Evolutionary conservation across 169 alveolate genomes (phyloP), one percentile per base, ranked within the genome.

Genomic region (Eimeria necatrix): DNA sequence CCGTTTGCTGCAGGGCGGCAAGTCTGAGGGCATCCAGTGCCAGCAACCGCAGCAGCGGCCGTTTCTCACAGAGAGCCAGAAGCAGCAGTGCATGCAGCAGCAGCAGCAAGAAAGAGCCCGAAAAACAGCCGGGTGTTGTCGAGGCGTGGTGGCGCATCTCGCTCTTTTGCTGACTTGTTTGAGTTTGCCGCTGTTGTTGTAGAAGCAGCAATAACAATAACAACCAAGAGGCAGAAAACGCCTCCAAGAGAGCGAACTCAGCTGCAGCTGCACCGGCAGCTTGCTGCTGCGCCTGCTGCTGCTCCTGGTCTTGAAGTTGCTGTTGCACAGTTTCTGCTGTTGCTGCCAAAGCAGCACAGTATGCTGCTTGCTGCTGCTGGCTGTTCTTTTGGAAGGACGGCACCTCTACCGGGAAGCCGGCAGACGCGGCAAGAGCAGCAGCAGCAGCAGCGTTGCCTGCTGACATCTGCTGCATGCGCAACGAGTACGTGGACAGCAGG

Each of bases 391-490:
- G 22, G 20, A 49, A 12, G n/a, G 68, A 24, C 16, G 71, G 41
- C 12, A 49, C n/a, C 32, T 14, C 61, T 7, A 51, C 7, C 48
- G 89, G 70, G 61, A 46, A 41, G 51, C 61, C 89, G 1, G 71
- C 61, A 7, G 89, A 60, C 56, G 89, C 89, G 48, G 89, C 89
- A 49, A 51, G 24, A 46, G 68, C 52, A 32, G 22, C 59, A 59
- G 92, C 73, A 60, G 92, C 92, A 26, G 92, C 92, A 56, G 92
- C 78, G 8, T 52, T 20, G 46, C 73, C 92, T 14, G 76, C 53
- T 9, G 59, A 8, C 84, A 73, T 73, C 5, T 73, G 84, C 84
- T 73, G 84, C 84, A 22, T 73, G 56, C 84, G 84, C 53, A 22
- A 59, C n/a, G 10, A 7, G 22, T n/a, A 20, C 20, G 84, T 73